phyloP scores from a whole-genome alignment of 129 eudicot genomes.

The Calendula officinalis region DNA sequence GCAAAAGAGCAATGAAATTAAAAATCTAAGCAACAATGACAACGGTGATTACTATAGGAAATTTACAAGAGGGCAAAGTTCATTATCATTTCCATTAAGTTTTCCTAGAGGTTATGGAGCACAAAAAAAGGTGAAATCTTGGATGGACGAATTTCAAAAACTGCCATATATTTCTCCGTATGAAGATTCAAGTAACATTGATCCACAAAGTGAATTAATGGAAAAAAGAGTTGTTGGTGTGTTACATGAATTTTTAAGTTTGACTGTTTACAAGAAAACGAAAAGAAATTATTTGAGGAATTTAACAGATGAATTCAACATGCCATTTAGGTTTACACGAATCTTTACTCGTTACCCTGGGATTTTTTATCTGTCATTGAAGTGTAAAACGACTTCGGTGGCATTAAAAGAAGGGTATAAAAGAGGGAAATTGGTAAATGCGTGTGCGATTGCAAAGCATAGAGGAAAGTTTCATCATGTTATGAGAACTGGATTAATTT shows the following conservation, averaged over 20 bases:
- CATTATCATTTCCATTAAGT: slow-evolving; percentile 61
- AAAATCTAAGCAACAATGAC: slow-evolving; percentile 16
- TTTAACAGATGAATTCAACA: slow-evolving; percentile 64
- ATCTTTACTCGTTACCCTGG: slow-evolving; percentile 85
- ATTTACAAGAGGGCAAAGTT: slow-evolving; percentile 55
- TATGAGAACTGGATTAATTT: slow-evolving; percentile 81
- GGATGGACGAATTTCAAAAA: slow-evolving; percentile 97
- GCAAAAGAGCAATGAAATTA: slow-evolving; percentile 52
- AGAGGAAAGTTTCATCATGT: slow-evolving; percentile 84
- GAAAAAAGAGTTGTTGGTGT: slow-evolving; percentile 88
- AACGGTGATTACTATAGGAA: slow-evolving; percentile 25
- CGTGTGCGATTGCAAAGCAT: slow-evolving; percentile 49
- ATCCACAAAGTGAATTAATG: slow-evolving; percentile 80
- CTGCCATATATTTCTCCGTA: slow-evolving; percentile 82
- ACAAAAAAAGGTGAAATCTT: slow-evolving; percentile 80
- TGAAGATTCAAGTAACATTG: slow-evolving; percentile 67
- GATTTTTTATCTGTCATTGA: slow-evolving; percentile 78
- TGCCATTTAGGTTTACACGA: slow-evolving; percentile 80
- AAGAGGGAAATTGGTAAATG: slow-evolving; percentile 63
- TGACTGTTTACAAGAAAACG: slow-evolving; percentile 82
- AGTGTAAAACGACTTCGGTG: slow-evolving; percentile 90
- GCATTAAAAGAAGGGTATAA: slow-evolving; percentile 76
- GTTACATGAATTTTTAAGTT: slow-evolving; percentile 76
- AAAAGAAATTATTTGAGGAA: slow-evolving; percentile 81
- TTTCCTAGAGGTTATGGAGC: slow-evolving; percentile 88